Evolutionary conservation across 106 monocot genomes (phyloP).

Genomic region (Dactylorhiza incarnata): DNA sequence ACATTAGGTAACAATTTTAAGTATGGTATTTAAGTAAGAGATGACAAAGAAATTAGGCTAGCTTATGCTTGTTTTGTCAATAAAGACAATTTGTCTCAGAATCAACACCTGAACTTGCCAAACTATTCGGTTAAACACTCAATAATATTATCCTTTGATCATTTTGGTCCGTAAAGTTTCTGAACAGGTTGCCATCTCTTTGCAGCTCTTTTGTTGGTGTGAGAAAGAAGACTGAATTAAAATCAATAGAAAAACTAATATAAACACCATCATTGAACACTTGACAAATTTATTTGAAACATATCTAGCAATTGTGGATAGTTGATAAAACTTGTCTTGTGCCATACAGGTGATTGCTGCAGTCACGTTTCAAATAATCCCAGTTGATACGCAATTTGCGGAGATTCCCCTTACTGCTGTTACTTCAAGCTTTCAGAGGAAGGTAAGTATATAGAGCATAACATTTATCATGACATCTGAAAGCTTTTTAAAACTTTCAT

Average conservation of each 20-base stretch:
- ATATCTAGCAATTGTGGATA: neutral
- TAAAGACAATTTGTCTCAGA: no score
- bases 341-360: slow-evolving; percentile 67
- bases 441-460: slow-evolving; percentile 21
- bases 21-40: neutral
- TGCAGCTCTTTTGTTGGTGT: no score
- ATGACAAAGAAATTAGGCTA: no score
- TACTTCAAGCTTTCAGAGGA: slow-evolving; percentile 38
- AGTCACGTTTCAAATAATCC: slow-evolving; percentile 71
- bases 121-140: no score
- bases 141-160: no score
- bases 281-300: neutral
- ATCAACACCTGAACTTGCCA: no score
- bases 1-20: neutral
- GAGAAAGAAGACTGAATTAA: neutral
- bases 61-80: no score
- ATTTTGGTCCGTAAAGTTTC: no score
- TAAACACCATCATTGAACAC: neutral
- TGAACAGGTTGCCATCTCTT: no score
- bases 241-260: neutral
- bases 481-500: neutral
- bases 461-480: neutral
- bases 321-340: neutral
- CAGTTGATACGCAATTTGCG: slow-evolving; percentile 52
- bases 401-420: slow-evolving; percentile 89